Base-by-base conservation (phyloP, 2,329 filamentous ascomycete genomes). In the Shiraia bambusicola region DNA sequence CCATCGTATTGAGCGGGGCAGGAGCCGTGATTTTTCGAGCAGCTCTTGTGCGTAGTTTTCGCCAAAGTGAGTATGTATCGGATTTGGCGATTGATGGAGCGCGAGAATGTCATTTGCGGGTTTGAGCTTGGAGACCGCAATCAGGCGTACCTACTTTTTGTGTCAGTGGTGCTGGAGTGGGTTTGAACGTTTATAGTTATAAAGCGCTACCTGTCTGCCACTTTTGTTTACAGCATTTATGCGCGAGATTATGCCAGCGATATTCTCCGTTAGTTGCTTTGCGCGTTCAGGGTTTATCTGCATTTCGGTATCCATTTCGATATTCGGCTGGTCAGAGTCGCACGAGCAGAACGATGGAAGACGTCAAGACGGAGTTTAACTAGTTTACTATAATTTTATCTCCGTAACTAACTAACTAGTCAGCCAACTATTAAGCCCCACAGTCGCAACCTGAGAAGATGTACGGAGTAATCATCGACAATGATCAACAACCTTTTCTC, bases 121-220 rank as follows among this genome's bases (percentile, higher is more conserved):
- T 72, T 98, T 97, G 54, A 96, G 78, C 71, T 98, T 98, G 28
- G 91, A 96, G 35, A 98, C 93, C 19, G 93, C 92, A 29, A 98
- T 90, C 28, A 98, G 79, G 33, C 93, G 85, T 50, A 92, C 80
- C 84, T 88, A 54, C 34, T n/a, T 8, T 15, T 28, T 11, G 32
- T 34, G 37, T 58, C 39, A 42, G 39, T 45, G 14, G 28, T 16
- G 29, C 6, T 33, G 26, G n/a, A n/a, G n/a, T n/a, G n/a, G n/a
- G n/a, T n/a, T n/a, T n/a, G n/a, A n/a, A n/a, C n/a, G n/a, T n/a
- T n/a, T n/a, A n/a, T n/a, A n/a, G n/a, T n/a, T n/a, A n/a, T n/a
- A 32, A 28, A 25, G 10, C 27, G 22, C 9, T 54, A 70, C 69
- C 37, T 66, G 58, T 40, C 54, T 61, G 14, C 46, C 45, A 34